Conservation (phyloP, 2,329 filamentous ascomycete species). For the Claviceps pazoutovae region DNA sequence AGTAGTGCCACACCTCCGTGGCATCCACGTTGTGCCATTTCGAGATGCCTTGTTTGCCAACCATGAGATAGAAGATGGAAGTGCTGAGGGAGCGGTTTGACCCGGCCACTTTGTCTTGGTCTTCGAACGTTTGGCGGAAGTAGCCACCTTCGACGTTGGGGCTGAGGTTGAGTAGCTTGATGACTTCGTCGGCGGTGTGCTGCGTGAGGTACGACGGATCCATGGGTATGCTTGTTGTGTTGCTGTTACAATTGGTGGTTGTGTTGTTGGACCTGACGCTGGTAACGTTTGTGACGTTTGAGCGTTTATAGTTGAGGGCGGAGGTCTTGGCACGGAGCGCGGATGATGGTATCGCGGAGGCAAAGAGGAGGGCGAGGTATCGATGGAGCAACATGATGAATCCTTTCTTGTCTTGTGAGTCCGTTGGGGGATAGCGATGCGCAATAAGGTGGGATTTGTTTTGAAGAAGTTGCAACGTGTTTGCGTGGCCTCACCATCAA, state of each 20-base stretch:
- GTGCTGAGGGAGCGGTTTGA: slow-evolving; percentile 30
- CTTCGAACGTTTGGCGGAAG: slow-evolving; percentile 32
- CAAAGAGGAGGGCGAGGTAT: too few species aligned
- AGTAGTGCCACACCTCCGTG: slow-evolving; percentile 38
- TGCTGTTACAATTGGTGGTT: not conserved
- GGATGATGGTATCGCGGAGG: too few species aligned
- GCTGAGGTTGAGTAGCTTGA: slow-evolving; percentile 25
- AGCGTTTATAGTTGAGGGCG: too few species aligned
- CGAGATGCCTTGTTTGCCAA: slow-evolving; percentile 26
- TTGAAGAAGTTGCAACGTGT: too few species aligned
- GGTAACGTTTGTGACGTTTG: too few species aligned
- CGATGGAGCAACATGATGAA: too few species aligned
- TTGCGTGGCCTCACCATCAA: too few species aligned
- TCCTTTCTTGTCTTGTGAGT: too few species aligned
- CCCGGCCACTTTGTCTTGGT: slow-evolving; percentile 12
- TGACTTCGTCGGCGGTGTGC: slow-evolving; percentile 24
- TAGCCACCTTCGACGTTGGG: slow-evolving; percentile 36
- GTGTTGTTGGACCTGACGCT: not conserved
- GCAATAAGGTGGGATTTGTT: too few species aligned
- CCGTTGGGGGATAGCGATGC: too few species aligned
- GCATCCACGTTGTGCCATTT: slow-evolving; percentile 35
- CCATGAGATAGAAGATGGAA: slow-evolving; percentile 38
- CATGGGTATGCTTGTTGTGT: not conserved
- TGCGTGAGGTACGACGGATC: not conserved
- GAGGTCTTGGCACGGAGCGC: too few species aligned